Base-by-base conservation (phyloP, 1,284 basidiomycete species). In the Irpex sp. region DNA sequence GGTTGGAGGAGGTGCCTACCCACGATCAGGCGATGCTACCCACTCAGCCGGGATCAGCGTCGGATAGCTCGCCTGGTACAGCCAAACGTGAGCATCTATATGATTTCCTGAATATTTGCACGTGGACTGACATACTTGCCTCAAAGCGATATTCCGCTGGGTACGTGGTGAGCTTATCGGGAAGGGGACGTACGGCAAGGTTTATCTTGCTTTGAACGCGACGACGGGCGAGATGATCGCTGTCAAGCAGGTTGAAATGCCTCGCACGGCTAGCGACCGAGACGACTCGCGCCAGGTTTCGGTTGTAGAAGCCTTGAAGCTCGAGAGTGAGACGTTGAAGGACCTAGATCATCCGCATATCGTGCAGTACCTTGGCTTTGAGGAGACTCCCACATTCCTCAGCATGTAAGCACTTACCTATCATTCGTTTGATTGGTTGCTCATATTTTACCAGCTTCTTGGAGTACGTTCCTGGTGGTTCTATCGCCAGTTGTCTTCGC, bases 211-310 rank as follows among this genome's bases (percentile, higher is more conserved):
- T 17, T 81, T 99, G 66, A 99, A 99, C 75, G 94, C 93, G n/a
- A 97, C 94, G 1, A 98, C 96, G 0, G 97, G 97, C 62, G 97
- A 99, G 76, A 97, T 98, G 93, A 96, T 99, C 69, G 97, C 97
- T 5, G 97, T 99, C 68, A 99, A 99, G 78, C 97, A 99, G 77
- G 97, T 99, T 57, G 97, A 98, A 76, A 84, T 97, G 63, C 96
- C 97, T 1, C 87, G 88, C 58, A 97, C 95, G 0, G 87, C 89
- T 11, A 92, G 90, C 69, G 97, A 99, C 78, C 92, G 90, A 72
- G 90, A 89, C 69, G 95, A 98, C 72, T 83, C 85, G 26, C 85
- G 95, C 13, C 96, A 98, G 72, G 81, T 87, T 60, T 86, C 85
- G 46, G 90, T 97, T 64, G 93, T 99, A 60, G 91, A 96, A 66